phyloP scores from a whole-genome alignment of 2,329 filamentous ascomycete genomes.

The Beauveria scarabaeidicola region DNA sequence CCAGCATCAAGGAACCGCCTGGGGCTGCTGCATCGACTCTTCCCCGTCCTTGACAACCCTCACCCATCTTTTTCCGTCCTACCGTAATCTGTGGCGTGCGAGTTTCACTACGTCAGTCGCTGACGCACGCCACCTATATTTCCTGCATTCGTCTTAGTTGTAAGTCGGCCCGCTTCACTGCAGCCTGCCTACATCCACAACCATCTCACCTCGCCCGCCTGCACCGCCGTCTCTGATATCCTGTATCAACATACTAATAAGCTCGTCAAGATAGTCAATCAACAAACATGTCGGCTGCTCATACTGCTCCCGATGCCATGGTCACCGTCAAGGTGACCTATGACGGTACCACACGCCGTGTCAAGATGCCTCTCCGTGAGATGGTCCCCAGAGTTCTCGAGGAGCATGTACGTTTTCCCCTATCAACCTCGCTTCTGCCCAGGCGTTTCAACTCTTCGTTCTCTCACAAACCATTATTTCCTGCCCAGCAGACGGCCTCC shows the following conservation, averaged over 20 bases:
- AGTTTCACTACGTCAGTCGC: constrained; percentile 3
- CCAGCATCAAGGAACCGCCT: not conserved
- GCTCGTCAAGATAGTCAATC: not conserved
- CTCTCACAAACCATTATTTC: not conserved
- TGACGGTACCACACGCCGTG: constrained; percentile 67
- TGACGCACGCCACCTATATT: constrained; percentile 1
- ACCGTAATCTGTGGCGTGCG: not conserved
- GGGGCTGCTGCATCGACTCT: not conserved
- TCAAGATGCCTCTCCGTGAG: constrained; percentile 84
- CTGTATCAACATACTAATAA: not conserved
- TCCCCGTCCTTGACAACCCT: not conserved
- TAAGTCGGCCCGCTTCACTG: constrained; percentile 7
- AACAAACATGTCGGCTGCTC: constrained; percentile 2
- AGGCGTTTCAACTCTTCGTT: not conserved
- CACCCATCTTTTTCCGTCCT: not conserved
- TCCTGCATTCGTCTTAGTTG: constrained; percentile 4
- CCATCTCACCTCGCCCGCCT: not conserved
- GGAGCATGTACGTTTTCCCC: constrained; percentile 61
- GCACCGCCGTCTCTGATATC: not conserved
- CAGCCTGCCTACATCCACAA: not conserved
- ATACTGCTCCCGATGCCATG: constrained; percentile 21
- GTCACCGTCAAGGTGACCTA: constrained; percentile 82
- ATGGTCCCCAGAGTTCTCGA: constrained; percentile 67
- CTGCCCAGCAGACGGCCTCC: not conserved
- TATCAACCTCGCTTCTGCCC: not conserved